phyloP scores from a whole-genome alignment of 768 basidiomycete species.

The Boletus rex-veris region DNA sequence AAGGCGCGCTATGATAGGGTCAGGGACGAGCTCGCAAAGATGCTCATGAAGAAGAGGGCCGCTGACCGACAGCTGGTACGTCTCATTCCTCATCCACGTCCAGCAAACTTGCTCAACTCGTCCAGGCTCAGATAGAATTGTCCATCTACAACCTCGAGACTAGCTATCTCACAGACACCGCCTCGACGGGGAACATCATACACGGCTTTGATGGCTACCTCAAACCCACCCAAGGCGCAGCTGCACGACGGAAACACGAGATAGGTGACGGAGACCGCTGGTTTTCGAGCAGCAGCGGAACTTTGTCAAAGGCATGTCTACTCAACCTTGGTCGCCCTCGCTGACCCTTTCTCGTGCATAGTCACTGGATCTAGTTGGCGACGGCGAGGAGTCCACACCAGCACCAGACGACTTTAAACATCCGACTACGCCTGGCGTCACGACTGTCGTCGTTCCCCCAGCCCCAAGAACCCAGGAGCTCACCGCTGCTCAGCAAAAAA shows the following conservation, averaged over 20 bases:
- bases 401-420: constrained; percentile 65
- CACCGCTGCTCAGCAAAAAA: constrained; percentile 70
- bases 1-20: constrained; percentile 67
- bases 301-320: constrained; percentile 61
- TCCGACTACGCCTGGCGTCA: constrained; percentile 67
- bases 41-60: constrained; percentile 69
- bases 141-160: constrained; percentile 78
- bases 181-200: constrained; percentile 82
- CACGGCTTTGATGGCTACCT: constrained; percentile 86
- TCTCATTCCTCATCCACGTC: not conserved
- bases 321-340: not conserved
- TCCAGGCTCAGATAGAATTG: constrained; percentile 70
- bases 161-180: constrained; percentile 73
- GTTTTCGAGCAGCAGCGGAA: constrained; percentile 79
- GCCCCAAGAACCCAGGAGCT: constrained; percentile 66
- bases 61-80: constrained; percentile 76
- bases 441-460: constrained; percentile 75
- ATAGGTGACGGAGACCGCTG: constrained; percentile 74
- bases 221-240: constrained; percentile 58
- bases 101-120: not conserved
- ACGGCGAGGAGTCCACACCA: constrained; percentile 60
- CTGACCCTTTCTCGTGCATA: constrained; percentile 28
- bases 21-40: constrained; percentile 71
- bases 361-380: constrained; percentile 74
- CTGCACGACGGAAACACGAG: constrained; percentile 63